Base-by-base conservation (phyloP, 2,329 filamentous ascomycete genomes). In the Talaromyces piceae region DNA sequence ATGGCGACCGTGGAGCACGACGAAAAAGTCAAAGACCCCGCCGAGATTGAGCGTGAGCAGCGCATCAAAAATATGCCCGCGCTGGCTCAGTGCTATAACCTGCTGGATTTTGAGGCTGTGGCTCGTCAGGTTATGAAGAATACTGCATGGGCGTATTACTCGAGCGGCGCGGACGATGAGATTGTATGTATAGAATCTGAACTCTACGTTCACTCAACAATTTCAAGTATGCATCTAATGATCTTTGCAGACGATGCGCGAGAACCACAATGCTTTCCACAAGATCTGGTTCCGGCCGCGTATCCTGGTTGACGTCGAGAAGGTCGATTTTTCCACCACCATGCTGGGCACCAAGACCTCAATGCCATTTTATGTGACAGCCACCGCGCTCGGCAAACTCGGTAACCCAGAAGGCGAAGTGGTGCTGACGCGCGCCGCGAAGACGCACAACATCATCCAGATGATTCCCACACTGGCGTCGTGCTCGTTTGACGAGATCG, bases 391-490 rank as follows among this genome's bases (percentile, higher is more conserved):
- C 6, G 93, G 93, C 59, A 97, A 97, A 72, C 83, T 98, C 3
- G 93, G 93, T 53, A 80, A 98, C 66, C 87, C 87, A 0, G 93
- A 97, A 69, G 93, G 93, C 60, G 93, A 98, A 70, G 90, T 96
- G 4, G 77, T 95, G 8, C 79, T 98, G 52, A 97, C 93, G 0
- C 80, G 84, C 52, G 90, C 89, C 13, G 86, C 93, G 2, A 78
- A 80, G 66, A 88, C 86, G 64, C 91, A 97, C 77, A 82, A 91
- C 64, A 86, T 97, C 47, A 81, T 97, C 55, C 93, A 98, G 72
- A 98, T 98, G 93, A 97, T 98, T 55, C 93, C 93, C 2, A 98
- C 93, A 3, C 78, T 98, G 5, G 93, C 93, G 2, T 96, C 90
- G 2, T 97, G 93, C 75, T 93, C 90, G 1, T 96, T 98, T 62